Percentiles rank a stretch among this genome's conserved stretches.
phyloP scores from a whole-genome alignment of 441 rosid genomes.

The Adansonia madagascariensis region DNA sequence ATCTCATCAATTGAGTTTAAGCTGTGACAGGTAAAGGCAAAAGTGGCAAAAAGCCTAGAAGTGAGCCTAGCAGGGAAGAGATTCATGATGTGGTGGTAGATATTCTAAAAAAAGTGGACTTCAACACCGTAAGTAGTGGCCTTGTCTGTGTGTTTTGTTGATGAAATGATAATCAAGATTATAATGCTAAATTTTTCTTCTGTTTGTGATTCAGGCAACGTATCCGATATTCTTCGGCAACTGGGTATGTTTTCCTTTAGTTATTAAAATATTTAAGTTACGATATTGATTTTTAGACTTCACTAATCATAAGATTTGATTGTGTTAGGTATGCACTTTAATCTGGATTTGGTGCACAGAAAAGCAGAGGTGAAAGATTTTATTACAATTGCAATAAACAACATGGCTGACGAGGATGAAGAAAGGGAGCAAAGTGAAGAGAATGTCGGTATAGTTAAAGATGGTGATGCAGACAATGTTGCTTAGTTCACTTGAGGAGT shows the following conservation, averaged over 20 bases:
- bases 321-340: conserved; percentile 65
- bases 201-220: conserved; percentile 70
- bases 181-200: conserved; percentile 17
- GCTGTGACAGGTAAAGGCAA: conserved; percentile 61
- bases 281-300: neutral
- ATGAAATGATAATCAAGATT: conserved; percentile 18
- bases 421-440: conserved; percentile 56
- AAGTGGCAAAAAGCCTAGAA: conserved; percentile 62
- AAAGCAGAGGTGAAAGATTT: conserved; percentile 91
- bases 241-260: conserved; percentile 57
- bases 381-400: conserved; percentile 83
- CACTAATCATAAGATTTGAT: conserved; percentile 20
- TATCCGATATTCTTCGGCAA: conserved; percentile 78
- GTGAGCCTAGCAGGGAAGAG: conserved; percentile 81
- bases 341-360: conserved; percentile 70
- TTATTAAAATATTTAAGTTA: neutral
- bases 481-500: conserved; percentile 32
- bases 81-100: conserved; percentile 81
- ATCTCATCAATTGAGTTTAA: conserved; percentile 22
- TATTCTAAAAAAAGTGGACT: conserved; percentile 90
- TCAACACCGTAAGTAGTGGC: conserved; percentile 74
- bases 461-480: conserved; percentile 51
- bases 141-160: conserved; percentile 11
- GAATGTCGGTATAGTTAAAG: conserved; percentile 44
- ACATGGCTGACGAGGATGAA: conserved; percentile 86